phyloP scores from a whole-genome alignment of 1,284 basidiomycete genomes.

The Cutaneotrichosporon arboriforme region DNA sequence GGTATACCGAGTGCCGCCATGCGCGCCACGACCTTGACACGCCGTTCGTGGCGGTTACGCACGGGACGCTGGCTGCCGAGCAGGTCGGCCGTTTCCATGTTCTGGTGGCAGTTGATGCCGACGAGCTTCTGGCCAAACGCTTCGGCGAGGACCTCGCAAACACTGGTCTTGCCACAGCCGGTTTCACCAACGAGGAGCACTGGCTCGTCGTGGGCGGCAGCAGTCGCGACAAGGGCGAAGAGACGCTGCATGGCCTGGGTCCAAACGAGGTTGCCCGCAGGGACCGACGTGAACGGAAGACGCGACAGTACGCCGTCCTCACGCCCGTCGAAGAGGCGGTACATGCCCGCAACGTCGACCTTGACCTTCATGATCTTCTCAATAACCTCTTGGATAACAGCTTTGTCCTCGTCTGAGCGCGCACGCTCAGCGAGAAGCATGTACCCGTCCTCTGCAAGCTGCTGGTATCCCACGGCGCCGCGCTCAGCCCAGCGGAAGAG shows the following conservation, averaged over 20 bases:
- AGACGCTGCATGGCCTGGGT: conserved; percentile 88
- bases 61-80: conserved; percentile 90
- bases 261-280: conserved; percentile 63
- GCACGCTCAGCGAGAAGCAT: conserved; percentile 95
- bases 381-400: conserved; percentile 84
- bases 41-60: conserved; percentile 64
- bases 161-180: conserved; percentile 94
- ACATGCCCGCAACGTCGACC: conserved; percentile 67
- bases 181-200: conserved; percentile 98
- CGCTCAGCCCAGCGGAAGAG: conserved; percentile 95
- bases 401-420: conserved; percentile 76
- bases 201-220: conserved; percentile 85
- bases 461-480: conserved; percentile 80
- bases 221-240: conserved; percentile 75
- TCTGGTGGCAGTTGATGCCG: conserved; percentile 93
- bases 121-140: conserved; percentile 62
- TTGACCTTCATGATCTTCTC: conserved; percentile 84
- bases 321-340: conserved; percentile 57
- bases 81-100: conserved; percentile 97
- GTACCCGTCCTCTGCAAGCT: conserved; percentile 92
- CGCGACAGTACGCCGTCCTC: conserved; percentile 46
- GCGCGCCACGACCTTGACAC: conserved; percentile 39
- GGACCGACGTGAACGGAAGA: conserved; percentile 27
- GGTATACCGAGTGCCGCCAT: conserved; percentile 30
- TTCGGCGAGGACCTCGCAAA: conserved; percentile 83